Evolutionary conservation across 2,329 filamentous ascomycete genomes (phyloP).

Genomic region (Xylaria digitata): DNA sequence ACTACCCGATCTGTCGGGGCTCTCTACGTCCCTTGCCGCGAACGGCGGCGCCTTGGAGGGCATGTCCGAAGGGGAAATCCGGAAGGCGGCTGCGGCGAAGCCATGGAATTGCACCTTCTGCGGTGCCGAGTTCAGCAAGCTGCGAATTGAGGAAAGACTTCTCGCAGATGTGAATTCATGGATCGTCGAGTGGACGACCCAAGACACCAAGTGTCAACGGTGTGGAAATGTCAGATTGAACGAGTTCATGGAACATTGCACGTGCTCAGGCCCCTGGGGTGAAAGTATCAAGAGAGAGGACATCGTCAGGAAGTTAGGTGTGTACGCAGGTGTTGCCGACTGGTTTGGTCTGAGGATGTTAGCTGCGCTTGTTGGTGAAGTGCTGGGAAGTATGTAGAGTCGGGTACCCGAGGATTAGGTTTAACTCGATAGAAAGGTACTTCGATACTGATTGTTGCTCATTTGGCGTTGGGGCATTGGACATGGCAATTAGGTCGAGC

Average conservation of each 20-base stretch:
- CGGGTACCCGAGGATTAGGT: neutral
- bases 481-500: neutral
- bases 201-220: conserved; percentile 84
- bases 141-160: conserved; percentile 85
- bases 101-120: conserved; percentile 84
- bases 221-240: conserved; percentile 83
- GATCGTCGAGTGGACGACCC: conserved; percentile 83
- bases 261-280: conserved; percentile 88
- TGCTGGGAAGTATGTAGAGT: conserved; percentile 54
- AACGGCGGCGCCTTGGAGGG: neutral
- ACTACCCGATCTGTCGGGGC: conserved; percentile 62
- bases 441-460: neutral
- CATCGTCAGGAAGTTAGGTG: conserved; percentile 71
- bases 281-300: conserved; percentile 76
- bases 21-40: conserved; percentile 16
- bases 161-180: conserved; percentile 80
- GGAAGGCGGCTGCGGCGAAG: conserved; percentile 51
- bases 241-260: conserved; percentile 97
- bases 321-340: conserved; percentile 79
- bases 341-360: conserved; percentile 88
- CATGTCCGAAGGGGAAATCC: conserved; percentile 33
- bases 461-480: neutral
- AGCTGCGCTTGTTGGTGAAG: conserved; percentile 75
- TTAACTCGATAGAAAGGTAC: neutral
- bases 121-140: conserved; percentile 77